phyloP scores from a whole-genome alignment of 176 grass and related monocot species.

The Tillandsia leiboldiana region DNA sequence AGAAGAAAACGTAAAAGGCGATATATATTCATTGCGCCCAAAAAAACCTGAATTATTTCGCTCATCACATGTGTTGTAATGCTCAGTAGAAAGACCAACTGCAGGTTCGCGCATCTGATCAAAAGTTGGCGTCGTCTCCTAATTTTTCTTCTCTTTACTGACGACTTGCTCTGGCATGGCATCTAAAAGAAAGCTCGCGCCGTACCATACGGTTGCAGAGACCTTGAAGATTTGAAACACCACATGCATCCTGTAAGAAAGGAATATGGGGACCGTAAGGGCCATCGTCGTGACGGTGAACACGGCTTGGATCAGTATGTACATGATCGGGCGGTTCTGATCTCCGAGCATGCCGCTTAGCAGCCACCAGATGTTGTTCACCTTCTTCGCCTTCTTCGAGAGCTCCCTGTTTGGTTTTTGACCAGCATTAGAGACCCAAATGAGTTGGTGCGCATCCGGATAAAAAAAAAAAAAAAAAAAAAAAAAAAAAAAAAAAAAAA shows the following conservation, averaged over 20 bases:
- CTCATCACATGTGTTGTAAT: background rate
- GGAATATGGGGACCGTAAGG: slow-evolving; percentile 76
- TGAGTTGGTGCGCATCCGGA: background rate
- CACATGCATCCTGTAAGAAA: slow-evolving; percentile 71
- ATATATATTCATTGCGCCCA: background rate
- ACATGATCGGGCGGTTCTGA: slow-evolving; percentile 82
- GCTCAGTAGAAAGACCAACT: background rate
- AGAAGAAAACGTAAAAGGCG: background rate
- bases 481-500: background rate
- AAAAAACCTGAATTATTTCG: background rate
- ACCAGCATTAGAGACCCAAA: slow-evolving; percentile 5
- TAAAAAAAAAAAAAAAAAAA: background rate
- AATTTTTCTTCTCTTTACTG: slow-evolving; percentile 72
- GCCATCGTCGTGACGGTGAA: slow-evolving; percentile 87
- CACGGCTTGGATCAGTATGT: slow-evolving; percentile 64
- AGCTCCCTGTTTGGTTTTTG: slow-evolving; percentile 52
- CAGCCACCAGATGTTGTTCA: slow-evolving; percentile 96
- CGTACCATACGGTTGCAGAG: slow-evolving; percentile 75
- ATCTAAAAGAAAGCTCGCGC: slow-evolving; percentile 88
- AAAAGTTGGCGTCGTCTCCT: slow-evolving; percentile 52
- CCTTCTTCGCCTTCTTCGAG: slow-evolving; percentile 94
- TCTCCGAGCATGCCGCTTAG: slow-evolving; percentile 82
- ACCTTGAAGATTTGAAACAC: slow-evolving; percentile 88
- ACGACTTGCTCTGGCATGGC: slow-evolving; percentile 72
- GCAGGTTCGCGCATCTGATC: background rate